These are phyloP conservation scores for Sarocladium strictum DNA, from an alignment of 2,329 filamentous ascomycete species.

Conservation along the genomic window DNA sequence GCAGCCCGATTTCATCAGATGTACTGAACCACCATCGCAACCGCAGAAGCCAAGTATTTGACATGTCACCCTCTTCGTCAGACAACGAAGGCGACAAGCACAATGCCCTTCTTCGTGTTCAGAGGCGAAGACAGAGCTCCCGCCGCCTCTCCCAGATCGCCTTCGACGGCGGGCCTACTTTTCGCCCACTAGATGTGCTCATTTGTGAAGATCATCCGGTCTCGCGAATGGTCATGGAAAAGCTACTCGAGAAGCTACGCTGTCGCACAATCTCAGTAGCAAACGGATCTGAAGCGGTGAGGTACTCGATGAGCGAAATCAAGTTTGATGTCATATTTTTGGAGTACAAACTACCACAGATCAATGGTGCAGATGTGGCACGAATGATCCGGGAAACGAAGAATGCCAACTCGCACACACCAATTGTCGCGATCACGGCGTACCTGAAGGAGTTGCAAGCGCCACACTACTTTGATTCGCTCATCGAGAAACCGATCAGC, in stretches of 20 bases:
- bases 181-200: constrained; percentile 85
- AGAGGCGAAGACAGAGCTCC: constrained; percentile 92
- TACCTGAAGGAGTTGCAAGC: constrained; percentile 97
- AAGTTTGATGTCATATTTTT: constrained; percentile 99
- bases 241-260: constrained; percentile 86
- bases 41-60: constrained; percentile 87
- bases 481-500: constrained; percentile 96
- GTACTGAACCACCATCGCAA: constrained; percentile 77
- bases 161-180: constrained; percentile 69
- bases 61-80: constrained; percentile 94
- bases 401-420: constrained; percentile 89
- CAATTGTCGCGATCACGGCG: constrained; percentile 92
- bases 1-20: constrained; percentile 65
- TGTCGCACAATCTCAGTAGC: constrained; percentile 90
- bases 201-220: constrained; percentile 98
- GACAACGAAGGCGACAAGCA: constrained; percentile 94
- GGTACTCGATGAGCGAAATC: constrained; percentile 92
- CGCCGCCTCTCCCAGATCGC: constrained; percentile 87
- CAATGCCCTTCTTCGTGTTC: constrained; percentile 84
- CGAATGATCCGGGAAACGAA: constrained; percentile 97
- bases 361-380: constrained; percentile 91
- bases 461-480: constrained; percentile 88
- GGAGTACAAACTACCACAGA: constrained; percentile 90
- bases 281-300: constrained; percentile 85
- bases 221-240: constrained; percentile 97